Conservation (phyloP, 2,329 filamentous ascomycete genomes). For the Capronia coronata region DNA sequence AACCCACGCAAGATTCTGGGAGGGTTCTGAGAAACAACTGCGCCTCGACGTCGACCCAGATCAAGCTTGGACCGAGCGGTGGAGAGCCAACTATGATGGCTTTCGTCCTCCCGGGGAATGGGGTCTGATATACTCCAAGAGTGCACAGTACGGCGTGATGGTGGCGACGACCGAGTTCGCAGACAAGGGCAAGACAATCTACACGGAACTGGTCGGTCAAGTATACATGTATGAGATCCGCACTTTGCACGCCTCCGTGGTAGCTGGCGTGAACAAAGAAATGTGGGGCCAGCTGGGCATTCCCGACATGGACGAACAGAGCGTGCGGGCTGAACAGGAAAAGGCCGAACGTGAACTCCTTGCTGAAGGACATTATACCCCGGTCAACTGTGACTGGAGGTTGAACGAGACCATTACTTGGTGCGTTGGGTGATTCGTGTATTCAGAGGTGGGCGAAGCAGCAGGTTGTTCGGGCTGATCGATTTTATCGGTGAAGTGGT, state of each 20-base stretch:
- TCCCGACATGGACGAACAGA: slow-evolving; percentile 2
- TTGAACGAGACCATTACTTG: neutral
- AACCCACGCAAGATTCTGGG: slow-evolving; percentile 1
- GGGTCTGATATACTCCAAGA: slow-evolving; percentile 5
- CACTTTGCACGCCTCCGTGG: neutral
- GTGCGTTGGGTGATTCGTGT: neutral
- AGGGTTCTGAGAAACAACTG: neutral
- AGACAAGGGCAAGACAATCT: neutral
- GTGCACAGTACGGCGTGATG: slow-evolving; percentile 4
- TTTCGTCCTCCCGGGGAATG: slow-evolving; percentile 6
- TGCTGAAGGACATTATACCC: neutral
- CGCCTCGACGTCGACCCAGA: neutral
- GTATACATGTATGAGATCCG: slow-evolving; percentile 9
- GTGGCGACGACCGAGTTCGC: slow-evolving; percentile 1
- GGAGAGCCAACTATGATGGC: slow-evolving; percentile 6
- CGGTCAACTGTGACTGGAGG: neutral
- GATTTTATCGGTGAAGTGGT: too few species aligned
- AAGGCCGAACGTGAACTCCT: neutral
- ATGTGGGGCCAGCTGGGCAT: slow-evolving; percentile 7
- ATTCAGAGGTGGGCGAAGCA: too few species aligned
- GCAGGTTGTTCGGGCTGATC: too few species aligned
- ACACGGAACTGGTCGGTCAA: neutral
- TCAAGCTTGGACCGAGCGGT: slow-evolving; percentile 5
- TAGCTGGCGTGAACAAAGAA: slow-evolving; percentile 1
- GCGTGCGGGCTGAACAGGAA: slow-evolving; percentile 2